A percentile compares a stretch with the other conserved stretches of the same genome.
phyloP scores from a whole-genome alignment of 2,329 filamentous ascomycete genomes.

The Cladosporium sp. region DNA sequence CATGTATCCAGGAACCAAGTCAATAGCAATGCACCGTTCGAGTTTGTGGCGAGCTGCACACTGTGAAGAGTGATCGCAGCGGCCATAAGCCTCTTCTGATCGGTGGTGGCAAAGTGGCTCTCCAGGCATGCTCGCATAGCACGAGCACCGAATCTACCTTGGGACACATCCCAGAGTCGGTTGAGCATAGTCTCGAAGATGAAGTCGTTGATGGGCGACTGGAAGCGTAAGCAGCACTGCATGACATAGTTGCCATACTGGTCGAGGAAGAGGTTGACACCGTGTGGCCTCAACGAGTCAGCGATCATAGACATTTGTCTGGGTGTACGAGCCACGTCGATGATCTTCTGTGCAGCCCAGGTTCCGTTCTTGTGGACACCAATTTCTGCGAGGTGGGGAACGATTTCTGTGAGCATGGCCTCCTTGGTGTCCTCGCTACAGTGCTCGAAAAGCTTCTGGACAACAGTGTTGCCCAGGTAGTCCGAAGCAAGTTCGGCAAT shows the following conservation, averaged over 20 bases:
- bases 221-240: constrained; percentile 93
- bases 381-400: constrained; percentile 91
- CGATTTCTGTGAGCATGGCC: constrained; percentile 84
- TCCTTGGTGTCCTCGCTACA: constrained; percentile 90
- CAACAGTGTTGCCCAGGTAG: constrained; percentile 98
- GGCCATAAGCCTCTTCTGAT: constrained; percentile 92
- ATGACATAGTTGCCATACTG: constrained; percentile 99
- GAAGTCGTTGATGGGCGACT: constrained; percentile 85
- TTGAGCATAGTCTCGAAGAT: constrained; percentile 98
- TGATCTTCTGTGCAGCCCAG: constrained; percentile 99
- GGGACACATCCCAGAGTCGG: constrained; percentile 88
- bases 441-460: constrained; percentile 97
- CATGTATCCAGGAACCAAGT: constrained; percentile 99
- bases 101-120: constrained; percentile 91
- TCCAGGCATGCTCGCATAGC: constrained; percentile 97
- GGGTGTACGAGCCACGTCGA: constrained; percentile 87
- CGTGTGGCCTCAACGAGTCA: constrained; percentile 80
- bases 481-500: constrained; percentile 94
- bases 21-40: constrained; percentile 87
- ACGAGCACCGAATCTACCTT: constrained; percentile 90
- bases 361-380: constrained; percentile 99
- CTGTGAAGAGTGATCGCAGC: constrained; percentile 95
- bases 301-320: constrained; percentile 83
- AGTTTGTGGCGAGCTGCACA: constrained; percentile 92
- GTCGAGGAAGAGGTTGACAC: constrained; percentile 88